Conservation (phyloP, 768 basidiomycete genomes). For the Russula abietina region DNA sequence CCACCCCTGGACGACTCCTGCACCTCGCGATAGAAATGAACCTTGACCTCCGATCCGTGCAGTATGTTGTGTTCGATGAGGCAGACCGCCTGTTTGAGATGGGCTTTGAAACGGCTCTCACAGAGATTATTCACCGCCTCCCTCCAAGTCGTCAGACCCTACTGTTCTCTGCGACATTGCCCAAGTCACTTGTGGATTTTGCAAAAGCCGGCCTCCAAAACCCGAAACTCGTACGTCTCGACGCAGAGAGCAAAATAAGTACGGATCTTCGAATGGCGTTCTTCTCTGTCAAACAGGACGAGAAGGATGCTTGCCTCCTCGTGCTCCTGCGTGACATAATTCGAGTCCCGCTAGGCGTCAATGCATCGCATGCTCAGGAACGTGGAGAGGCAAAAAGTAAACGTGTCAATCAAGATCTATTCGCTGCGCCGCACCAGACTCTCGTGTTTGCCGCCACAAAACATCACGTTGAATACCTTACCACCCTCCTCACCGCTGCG, state of each 20-base stretch:
- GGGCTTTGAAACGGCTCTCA: slow-evolving; percentile 90
- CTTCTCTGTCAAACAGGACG: slow-evolving; percentile 84
- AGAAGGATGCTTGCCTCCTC: slow-evolving; percentile 91
- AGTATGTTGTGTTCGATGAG: slow-evolving; percentile 95
- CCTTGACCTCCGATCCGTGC: slow-evolving; percentile 76
- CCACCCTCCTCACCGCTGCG: slow-evolving; percentile 64
- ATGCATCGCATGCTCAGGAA: slow-evolving; percentile 30
- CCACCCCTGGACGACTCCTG: slow-evolving; percentile 95
- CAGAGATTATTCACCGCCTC: slow-evolving; percentile 86
- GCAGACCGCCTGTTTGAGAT: slow-evolving; percentile 98
- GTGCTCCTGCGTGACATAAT: slow-evolving; percentile 83
- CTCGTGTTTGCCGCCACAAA: slow-evolving; percentile 95
- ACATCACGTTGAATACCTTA: slow-evolving; percentile 96
- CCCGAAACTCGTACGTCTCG: slow-evolving; percentile 93
- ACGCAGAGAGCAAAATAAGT: slow-evolving; percentile 94
- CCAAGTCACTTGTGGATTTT: slow-evolving; percentile 93
- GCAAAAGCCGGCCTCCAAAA: slow-evolving; percentile 94
- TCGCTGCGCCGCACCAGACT: slow-evolving; percentile 78
- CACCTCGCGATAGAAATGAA: slow-evolving; percentile 97
- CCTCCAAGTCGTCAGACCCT: slow-evolving; percentile 85
- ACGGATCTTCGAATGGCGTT: slow-evolving; percentile 91
- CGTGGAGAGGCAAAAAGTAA: slow-evolving; percentile 40
- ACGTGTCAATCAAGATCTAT: slow-evolving; percentile 42
- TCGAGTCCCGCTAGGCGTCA: slow-evolving; percentile 57
- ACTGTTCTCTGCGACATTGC: slow-evolving; percentile 93